These are phyloP conservation scores for Phytophthora aleatoria DNA, from an alignment of 352 stramenopile genomes.

Conservation along the genomic window DNA sequence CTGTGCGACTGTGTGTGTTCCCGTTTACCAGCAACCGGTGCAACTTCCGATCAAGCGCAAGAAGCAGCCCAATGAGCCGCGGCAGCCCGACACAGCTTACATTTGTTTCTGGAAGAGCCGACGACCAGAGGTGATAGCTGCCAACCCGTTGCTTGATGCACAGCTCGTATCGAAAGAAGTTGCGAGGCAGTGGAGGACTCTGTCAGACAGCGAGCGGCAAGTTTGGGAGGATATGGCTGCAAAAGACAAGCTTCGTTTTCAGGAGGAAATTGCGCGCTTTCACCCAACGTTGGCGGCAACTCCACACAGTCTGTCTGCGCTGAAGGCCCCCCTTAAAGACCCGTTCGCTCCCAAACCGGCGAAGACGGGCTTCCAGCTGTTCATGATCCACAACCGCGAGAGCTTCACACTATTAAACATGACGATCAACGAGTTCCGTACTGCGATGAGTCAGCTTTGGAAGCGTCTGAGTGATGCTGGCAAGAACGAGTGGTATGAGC, in stretches of 20 bases:
- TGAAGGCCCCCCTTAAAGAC: constrained; percentile 34
- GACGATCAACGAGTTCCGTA: constrained; percentile 58
- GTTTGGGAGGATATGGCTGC: constrained; percentile 56
- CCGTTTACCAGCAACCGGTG: constrained; percentile 7
- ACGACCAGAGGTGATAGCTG: constrained; percentile 44
- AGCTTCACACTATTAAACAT: constrained; percentile 58
- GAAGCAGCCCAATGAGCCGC: constrained; percentile 48
- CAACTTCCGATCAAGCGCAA: constrained; percentile 35
- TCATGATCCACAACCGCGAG: constrained; percentile 61
- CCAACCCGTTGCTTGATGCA: constrained; percentile 44
- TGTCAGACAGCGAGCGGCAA: constrained; percentile 44
- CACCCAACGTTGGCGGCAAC: constrained; percentile 24
- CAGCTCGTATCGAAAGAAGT: constrained; percentile 57
- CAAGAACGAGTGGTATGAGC: constrained; percentile 52
- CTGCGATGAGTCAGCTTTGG: constrained; percentile 64
- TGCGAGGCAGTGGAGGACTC: constrained; percentile 50
- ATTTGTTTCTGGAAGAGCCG: constrained; percentile 69
- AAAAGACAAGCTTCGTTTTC: constrained; percentile 55
- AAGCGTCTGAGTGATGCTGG: constrained; percentile 44
- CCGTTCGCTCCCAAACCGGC: constrained; percentile 45
- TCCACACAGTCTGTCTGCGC: background rate
- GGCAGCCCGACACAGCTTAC: constrained; percentile 64
- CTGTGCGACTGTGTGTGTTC: constrained; percentile 2
- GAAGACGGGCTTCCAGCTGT: constrained; percentile 66
- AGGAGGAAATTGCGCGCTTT: constrained; percentile 52